phyloP scores from a whole-genome alignment of 192 early-diverging fungal genomes.

The Jimgerdemannia lactiflua region DNA sequence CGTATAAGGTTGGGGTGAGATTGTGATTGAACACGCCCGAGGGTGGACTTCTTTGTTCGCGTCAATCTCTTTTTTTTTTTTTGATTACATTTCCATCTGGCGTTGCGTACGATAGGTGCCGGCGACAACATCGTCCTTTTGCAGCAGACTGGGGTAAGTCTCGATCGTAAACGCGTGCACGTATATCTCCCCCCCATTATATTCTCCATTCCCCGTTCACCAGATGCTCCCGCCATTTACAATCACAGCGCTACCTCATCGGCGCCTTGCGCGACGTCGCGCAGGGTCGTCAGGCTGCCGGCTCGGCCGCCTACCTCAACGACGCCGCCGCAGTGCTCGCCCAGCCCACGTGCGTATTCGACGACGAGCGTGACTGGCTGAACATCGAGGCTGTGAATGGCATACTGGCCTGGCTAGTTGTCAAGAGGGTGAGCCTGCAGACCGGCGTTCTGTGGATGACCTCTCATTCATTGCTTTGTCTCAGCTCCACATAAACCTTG shows the following conservation, averaged over 20 bases:
- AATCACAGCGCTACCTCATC: constrained; percentile 11
- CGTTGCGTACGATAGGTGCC: constrained; percentile 14
- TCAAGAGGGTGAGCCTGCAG: constrained; percentile 26
- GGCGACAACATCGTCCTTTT: constrained; percentile 46
- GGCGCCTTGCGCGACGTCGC: constrained; percentile 23
- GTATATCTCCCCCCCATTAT: background rate
- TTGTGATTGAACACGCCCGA: background rate
- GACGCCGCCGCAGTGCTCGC: constrained; percentile 29
- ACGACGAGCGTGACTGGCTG: constrained; percentile 35
- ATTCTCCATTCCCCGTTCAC: background rate
- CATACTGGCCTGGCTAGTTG: constrained; percentile 35
- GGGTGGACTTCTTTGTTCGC: background rate
- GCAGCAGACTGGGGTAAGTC: constrained; percentile 39
- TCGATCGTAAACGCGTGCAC: background rate
- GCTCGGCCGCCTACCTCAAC: constrained; percentile 39
- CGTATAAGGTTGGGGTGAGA: constrained; percentile 5
- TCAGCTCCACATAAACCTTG: background rate
- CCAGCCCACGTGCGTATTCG: constrained; percentile 21
- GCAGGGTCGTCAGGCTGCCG: constrained; percentile 27
- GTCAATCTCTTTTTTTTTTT: background rate
- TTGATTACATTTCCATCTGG: too few species aligned
- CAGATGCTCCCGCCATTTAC: background rate
- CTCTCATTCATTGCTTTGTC: too few species aligned
- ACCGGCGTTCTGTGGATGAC: background rate
- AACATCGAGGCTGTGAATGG: constrained; percentile 32